Conservation (phyloP, 2,329 filamentous ascomycete genomes). For the Phialemonium atrogriseum region DNA sequence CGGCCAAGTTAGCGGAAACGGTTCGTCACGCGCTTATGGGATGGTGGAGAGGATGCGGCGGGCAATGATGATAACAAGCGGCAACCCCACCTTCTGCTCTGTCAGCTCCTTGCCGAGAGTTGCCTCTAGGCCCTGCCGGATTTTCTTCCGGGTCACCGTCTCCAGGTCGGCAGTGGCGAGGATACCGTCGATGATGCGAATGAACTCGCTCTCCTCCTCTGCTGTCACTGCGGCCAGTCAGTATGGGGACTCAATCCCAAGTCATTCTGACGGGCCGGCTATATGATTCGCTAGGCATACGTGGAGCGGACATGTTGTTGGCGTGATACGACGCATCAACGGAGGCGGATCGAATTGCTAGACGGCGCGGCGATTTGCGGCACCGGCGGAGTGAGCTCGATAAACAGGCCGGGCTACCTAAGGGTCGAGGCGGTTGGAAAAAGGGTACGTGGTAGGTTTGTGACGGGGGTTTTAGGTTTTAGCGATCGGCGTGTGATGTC, state of each 20-base stretch:
- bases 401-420: no score
- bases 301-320: conserved; percentile 1
- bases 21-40: conserved; percentile 1
- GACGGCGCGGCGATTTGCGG: no score
- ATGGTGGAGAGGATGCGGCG: conserved; percentile 1
- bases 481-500: no score
- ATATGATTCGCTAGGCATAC: background rate
- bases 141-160: conserved; percentile 57
- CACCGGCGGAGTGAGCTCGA: no score
- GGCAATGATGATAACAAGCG: background rate
- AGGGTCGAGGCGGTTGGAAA: no score
- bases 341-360: no score
- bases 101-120: conserved; percentile 49
- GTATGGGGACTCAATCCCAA: no score
- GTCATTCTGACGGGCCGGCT: no score
- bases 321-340: background rate
- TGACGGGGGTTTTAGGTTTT: no score
- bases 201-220: conserved; percentile 45
- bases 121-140: conserved; percentile 47
- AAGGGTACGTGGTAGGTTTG: no score
- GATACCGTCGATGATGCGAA: conserved; percentile 51
- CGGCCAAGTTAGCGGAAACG: no score
- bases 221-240: conserved; percentile 31
- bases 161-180: conserved; percentile 49
- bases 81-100: conserved; percentile 43